Evolutionary conservation across 2,329 filamentous ascomycete genomes (phyloP), one percentile per base, ranked within the genome.

Genomic region (Aspergillus sp.): DNA sequence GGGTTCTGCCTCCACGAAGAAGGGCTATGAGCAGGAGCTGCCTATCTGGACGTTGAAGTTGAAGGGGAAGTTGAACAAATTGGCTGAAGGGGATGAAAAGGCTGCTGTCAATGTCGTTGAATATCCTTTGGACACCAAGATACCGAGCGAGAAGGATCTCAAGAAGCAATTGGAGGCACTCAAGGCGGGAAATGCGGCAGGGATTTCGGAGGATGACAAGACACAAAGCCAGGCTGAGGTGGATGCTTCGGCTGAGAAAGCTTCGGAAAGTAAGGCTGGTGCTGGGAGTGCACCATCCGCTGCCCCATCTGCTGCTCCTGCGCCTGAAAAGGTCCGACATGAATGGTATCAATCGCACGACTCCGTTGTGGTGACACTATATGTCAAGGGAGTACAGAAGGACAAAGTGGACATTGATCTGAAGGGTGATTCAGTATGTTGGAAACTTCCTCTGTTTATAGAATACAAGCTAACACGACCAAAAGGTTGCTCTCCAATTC

Each of bases 301-400:
- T 12, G 33, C 45, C 9, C 26, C 53, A 31, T 12, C 53, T 8
- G 35, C 44, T 31, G 27, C 51, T 7, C 31, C 45, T 27, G 30
- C 46, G 45, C 76, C 76, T 5, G 72, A 76, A 46, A 85, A 84
- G 60, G 77, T 85, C 51, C 76, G 82, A 44, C 75, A 85, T 54
- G 83, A 86, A 46, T 87, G 81, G 81, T 86, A 84, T 54, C 82
- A 86, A 57, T 81, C 75, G 37, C 67, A 67, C 11, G 74, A 80
- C n/a, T 75, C 66, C 8, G 74, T 86, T 40, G 79, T 78, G 27
- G 72, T 86, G 53, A 82, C 78, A 1, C 69, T 87, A n/a, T 75
- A 85, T 40, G 81, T 79, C 2, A 86, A 85, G 59, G 79, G 78
- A 8, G 74, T 85, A 2, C 72, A 76, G 0, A 77, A 81, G 51